These are phyloP conservation scores for Vicia sativa DNA, from an alignment of 306 rosid genomes.

Conservation along the genomic window DNA sequence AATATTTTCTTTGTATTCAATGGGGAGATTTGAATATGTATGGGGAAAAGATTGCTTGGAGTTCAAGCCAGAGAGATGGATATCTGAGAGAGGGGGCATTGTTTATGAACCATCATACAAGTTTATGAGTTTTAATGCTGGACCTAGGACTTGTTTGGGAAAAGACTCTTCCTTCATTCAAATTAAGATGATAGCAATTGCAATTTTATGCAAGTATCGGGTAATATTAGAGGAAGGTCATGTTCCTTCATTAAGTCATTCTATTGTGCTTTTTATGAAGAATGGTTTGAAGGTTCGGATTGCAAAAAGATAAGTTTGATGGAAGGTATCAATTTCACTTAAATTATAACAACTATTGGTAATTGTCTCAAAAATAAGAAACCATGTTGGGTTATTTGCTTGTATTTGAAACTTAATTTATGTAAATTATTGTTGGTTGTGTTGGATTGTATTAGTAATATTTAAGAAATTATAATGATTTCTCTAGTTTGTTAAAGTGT, in stretches of 20 bases:
- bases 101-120: background rate
- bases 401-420: too few relatives aligned
- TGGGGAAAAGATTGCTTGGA: conserved; percentile 15
- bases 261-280: conserved; percentile 52
- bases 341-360: background rate
- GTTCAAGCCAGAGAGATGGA: conserved; percentile 14
- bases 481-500: too few relatives aligned
- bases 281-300: conserved; percentile 53
- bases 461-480: too few relatives aligned
- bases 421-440: too few relatives aligned
- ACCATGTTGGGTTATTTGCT: too few relatives aligned
- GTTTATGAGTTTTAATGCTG: background rate
- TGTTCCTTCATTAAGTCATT: conserved; percentile 21
- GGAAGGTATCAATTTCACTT: background rate
- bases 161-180: conserved; percentile 51
- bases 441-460: too few relatives aligned
- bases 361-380: background rate
- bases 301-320: conserved; percentile 11
- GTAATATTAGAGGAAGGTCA: conserved; percentile 40
- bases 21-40: background rate
- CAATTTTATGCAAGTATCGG: conserved; percentile 41
- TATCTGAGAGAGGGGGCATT: background rate
- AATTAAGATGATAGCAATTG: conserved; percentile 46
- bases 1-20: background rate
- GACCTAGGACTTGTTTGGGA: conserved; percentile 54